A percentile compares a stretch with the other conserved stretches of the same genome.
Evolutionary conservation across 192 early-diverging fungal genomes (phyloP).

Genomic region (Piromyces finnis): DNA sequence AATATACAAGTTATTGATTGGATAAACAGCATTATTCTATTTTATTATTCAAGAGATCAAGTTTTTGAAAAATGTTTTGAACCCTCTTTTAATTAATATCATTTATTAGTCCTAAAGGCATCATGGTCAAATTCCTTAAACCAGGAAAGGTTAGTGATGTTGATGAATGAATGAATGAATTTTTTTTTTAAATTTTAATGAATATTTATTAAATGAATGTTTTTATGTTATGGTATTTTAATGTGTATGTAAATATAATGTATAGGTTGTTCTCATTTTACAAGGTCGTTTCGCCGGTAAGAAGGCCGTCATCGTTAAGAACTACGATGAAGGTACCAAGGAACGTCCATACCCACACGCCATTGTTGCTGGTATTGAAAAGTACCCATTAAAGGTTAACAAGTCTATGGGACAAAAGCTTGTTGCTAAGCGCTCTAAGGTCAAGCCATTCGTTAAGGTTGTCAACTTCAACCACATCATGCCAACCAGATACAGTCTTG

Average conservation of each 20-base stretch:
- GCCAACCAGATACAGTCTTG: slow-evolving; percentile 97
- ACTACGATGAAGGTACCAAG: slow-evolving; percentile 91
- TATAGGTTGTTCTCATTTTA: slow-evolving; percentile 89
- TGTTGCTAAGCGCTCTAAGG: slow-evolving; percentile 87
- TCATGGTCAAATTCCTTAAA: slow-evolving; percentile 38
- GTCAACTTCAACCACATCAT: slow-evolving; percentile 99
- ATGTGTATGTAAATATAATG: slow-evolving; percentile 13
- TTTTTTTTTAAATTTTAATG: neutral
- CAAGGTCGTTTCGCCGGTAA: slow-evolving; percentile 97
- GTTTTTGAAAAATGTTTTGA: neutral
- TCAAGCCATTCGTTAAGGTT: slow-evolving; percentile 98
- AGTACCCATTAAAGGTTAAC: slow-evolving; percentile 95
- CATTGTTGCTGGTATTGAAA: slow-evolving; percentile 92
- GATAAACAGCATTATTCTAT: neutral
- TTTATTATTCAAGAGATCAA: neutral
- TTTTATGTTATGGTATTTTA: slow-evolving; percentile 5
- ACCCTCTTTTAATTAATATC: neutral
- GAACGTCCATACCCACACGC: slow-evolving; percentile 95
- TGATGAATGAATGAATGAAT: slow-evolving; percentile 8
- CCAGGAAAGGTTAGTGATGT: slow-evolving; percentile 27
- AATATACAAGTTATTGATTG: neutral
- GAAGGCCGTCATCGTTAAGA: slow-evolving; percentile 98
- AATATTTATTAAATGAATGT: neutral
- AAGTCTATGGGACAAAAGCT: slow-evolving; percentile 86
- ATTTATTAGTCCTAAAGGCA: neutral